A percentile compares a stretch with the other conserved stretches of the same genome.
Conservation (phyloP, 2,329 filamentous ascomycete species). For the Fusarium aywerte region DNA sequence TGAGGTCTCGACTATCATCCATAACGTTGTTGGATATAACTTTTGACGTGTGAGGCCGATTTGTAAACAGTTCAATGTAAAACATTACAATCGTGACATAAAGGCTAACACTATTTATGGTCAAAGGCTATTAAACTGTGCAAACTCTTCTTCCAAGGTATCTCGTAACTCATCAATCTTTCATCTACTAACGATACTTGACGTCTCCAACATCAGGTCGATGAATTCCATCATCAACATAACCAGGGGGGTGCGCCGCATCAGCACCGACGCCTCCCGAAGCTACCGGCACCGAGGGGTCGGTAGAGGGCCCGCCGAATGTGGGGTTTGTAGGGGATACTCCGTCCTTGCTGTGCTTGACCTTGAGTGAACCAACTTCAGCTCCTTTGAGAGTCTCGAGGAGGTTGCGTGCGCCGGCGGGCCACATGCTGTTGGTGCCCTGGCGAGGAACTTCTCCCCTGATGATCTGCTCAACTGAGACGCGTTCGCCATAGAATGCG, state of each 20-base stretch:
- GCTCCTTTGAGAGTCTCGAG: conserved; percentile 49
- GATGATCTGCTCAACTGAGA: conserved; percentile 61
- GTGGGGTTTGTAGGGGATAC: conserved; percentile 13
- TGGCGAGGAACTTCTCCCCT: conserved; percentile 53
- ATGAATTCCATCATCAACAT: conserved; percentile 42
- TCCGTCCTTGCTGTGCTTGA: conserved; percentile 33
- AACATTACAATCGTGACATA: not conserved
- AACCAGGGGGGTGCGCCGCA: conserved; percentile 36
- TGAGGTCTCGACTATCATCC: too few relatives aligned
- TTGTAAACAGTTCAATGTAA: not conserved
- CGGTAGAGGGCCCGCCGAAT: conserved; percentile 20
- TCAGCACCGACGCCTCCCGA: conserved; percentile 9
- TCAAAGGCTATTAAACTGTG: not conserved
- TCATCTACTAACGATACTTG: conserved; percentile 38
- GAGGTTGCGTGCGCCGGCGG: conserved; percentile 47
- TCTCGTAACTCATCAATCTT: conserved; percentile 18
- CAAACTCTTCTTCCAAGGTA: conserved; percentile 23
- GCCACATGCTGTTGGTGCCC: conserved; percentile 48
- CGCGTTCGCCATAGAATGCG: conserved; percentile 78
- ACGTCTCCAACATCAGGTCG: conserved; percentile 42
- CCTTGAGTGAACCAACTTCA: conserved; percentile 46
- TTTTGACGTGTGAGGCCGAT: not conserved
- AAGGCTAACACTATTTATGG: not conserved
- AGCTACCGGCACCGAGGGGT: conserved; percentile 16
- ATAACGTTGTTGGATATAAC: too few relatives aligned